phyloP scores from a whole-genome alignment of 2,329 filamentous ascomycete genomes.

The Aspergillus pseudotamarii region DNA sequence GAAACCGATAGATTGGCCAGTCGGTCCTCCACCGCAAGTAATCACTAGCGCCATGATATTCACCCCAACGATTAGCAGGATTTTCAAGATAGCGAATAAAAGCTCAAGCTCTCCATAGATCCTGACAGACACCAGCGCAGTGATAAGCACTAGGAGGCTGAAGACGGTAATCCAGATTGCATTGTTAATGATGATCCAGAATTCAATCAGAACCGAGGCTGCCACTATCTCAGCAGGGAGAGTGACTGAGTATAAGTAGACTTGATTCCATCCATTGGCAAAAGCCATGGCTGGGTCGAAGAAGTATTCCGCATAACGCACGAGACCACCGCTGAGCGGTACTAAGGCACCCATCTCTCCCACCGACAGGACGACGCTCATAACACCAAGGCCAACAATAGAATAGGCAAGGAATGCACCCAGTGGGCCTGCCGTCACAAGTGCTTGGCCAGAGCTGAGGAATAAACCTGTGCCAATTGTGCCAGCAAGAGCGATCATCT shows the following conservation, averaged over 20 bases:
- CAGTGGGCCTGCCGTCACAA: constrained; percentile 35
- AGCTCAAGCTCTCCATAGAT: constrained; percentile 58
- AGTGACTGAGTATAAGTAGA: constrained; percentile 35
- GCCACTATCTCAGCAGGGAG: constrained; percentile 38
- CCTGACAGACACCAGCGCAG: constrained; percentile 40
- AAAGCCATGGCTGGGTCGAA: constrained; percentile 41
- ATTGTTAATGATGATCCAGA: constrained; percentile 30
- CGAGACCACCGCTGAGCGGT: constrained; percentile 42
- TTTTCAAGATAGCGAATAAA: constrained; percentile 57
- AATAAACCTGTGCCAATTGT: constrained; percentile 43
- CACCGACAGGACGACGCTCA: too few relatives aligned
- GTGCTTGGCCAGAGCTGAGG: constrained; percentile 37
- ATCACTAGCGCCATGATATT: constrained; percentile 59
- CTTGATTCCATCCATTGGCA: constrained; percentile 42
- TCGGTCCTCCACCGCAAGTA: constrained; percentile 50
- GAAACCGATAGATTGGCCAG: constrained; percentile 49
- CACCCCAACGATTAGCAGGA: constrained; percentile 63
- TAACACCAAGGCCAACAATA: too few relatives aligned
- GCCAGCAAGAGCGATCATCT: constrained; percentile 43
- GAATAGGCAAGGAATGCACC: constrained; percentile 34
- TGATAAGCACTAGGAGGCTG: constrained; percentile 36
- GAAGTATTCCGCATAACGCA: constrained; percentile 41
- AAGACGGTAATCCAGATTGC: constrained; percentile 50
- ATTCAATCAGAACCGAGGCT: constrained; percentile 25
- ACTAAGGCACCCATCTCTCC: constrained; percentile 28